Base-by-base conservation (phyloP, 768 basidiomycete species). In the Termitomyces sp. region DNA sequence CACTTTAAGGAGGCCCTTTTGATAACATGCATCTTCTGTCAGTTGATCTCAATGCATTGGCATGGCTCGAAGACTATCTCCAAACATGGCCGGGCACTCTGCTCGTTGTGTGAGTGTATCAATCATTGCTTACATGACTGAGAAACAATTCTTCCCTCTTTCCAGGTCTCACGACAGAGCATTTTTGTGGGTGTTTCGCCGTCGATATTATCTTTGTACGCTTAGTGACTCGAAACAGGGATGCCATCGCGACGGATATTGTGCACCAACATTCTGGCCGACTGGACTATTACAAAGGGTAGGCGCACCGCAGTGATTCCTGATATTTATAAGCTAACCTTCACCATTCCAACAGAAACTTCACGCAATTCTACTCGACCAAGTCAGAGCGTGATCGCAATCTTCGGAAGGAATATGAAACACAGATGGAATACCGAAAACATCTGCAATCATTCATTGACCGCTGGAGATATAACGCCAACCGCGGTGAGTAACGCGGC, bases 401-500 rank as follows among this genome's bases (percentile, higher is more conserved):
- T 69, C 77, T 96, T 74, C 86, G 86, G 45, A 95, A 94, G 75
- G 96, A 98, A 73, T 99, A 98, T 74, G 96, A 98, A 38, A 81
- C 94, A 0, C 97, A 99, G 75, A 88, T 97, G 84, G 90, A 91
- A 11, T 98, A 98, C 72, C 84, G 97, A 58, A 91, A 91, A 68
- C 94, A 97, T 78, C 76, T 98, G 35, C 96, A 98, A 71, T 95
- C 96, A 0, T 99, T 97, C 78, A 98, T 99, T 67, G 97, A 98
- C 69, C 83, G 94, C 57, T 99, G 97, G 97, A 82, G 96, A 68
- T 98, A 98, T 75, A 98, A 98, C 67, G 95, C 95, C 60, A 96
- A 96, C 72, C 84, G 96, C 68, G 90, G 90, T 84, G 74, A 62
- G 74, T 62, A n/a, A 20, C 51, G 33, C 7, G 18, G 8, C 22